Base-by-base conservation (phyloP, 805 yeast genomes). In the Ogataea allantospora region DNA sequence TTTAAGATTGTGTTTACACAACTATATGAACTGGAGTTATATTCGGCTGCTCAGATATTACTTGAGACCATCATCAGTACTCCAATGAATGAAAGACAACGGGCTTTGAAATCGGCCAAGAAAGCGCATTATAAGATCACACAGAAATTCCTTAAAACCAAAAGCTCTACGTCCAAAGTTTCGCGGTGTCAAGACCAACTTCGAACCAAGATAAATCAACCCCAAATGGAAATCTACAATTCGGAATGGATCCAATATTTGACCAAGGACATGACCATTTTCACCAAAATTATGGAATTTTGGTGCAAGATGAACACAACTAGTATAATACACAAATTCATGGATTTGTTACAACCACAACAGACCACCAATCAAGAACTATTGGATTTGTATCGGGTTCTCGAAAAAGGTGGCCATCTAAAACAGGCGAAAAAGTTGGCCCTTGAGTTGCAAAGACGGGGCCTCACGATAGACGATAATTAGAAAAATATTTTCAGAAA, bases 1-100 rank as follows among this genome's bases (percentile, higher is more conserved):
- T 47, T 43, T 37, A 38, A 32, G 23, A 15, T 33, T 7, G 27
- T 51, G 2, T 54, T 46, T 26, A 26, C 36, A 6, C 57, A 54
- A 27, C 33, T 51, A 8, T 46, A 46, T 39, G 39, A 36, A 11
- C 36, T 43, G 14, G 29, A 30, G 22, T 25, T 51, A 7, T 14
- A 34, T 6, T 12, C 39, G 2, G 31, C 42, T 7, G 51, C 44
- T 13, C 27, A 38, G 12, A 14, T 35, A 27, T 15, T 47, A 14
- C 30, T 44, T 35, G 43, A 46, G 25, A 27, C 43, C n/a, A 20
- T 48, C 13, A 19, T 40, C 8, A 30, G 42, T 2, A 20, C 38
- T 3, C 36, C 41, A 3, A 14, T 30, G 28, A 33, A 9, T 16
- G 27, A 16, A 16, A 26, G 23, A 13, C 28, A 14, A 13, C 34